Conservation (phyloP, 768 basidiomycete species). For the Podaxis carcinomalis region DNA sequence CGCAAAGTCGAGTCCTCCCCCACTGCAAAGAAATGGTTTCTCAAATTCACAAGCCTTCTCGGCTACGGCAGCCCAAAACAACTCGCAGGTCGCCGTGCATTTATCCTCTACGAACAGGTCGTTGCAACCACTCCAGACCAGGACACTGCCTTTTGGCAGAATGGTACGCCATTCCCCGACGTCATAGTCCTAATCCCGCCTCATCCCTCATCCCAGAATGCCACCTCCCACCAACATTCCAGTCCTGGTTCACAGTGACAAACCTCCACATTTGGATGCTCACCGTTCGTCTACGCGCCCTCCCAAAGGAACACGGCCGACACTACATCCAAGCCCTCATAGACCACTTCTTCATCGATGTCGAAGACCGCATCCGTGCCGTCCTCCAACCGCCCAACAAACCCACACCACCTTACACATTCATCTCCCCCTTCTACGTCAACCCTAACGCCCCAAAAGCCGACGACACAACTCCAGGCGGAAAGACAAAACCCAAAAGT, state of each 20-base stretch:
- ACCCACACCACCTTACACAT: slow-evolving; percentile 41
- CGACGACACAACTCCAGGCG: slow-evolving; percentile 9
- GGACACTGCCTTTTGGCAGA: slow-evolving; percentile 59
- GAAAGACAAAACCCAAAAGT: slow-evolving; percentile 14
- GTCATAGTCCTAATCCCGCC: background rate
- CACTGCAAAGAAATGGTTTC: slow-evolving; percentile 37
- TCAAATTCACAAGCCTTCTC: slow-evolving; percentile 42
- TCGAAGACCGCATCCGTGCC: slow-evolving; percentile 83
- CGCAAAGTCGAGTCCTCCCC: slow-evolving; percentile 48
- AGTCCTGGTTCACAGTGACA: slow-evolving; percentile 94
- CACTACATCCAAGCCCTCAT: slow-evolving; percentile 77
- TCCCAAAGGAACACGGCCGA: slow-evolving; percentile 63
- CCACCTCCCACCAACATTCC: slow-evolving; percentile 85
- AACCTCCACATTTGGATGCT: slow-evolving; percentile 93
- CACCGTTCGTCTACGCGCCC: slow-evolving; percentile 80
- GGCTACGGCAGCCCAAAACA: slow-evolving; percentile 64
- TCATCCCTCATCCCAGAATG: slow-evolving; percentile 49
- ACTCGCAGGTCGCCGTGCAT: slow-evolving; percentile 53
- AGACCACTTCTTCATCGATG: slow-evolving; percentile 94
- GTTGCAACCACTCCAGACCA: slow-evolving; percentile 56
- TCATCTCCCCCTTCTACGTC: slow-evolving; percentile 38
- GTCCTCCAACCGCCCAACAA: slow-evolving; percentile 60
- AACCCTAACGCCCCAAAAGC: slow-evolving; percentile 36
- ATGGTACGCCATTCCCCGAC: slow-evolving; percentile 39
- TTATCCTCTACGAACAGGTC: slow-evolving; percentile 52